These are phyloP conservation scores for Aphanocladium album DNA, from an alignment of 2,329 filamentous ascomycete species.

Conservation along the genomic window DNA sequence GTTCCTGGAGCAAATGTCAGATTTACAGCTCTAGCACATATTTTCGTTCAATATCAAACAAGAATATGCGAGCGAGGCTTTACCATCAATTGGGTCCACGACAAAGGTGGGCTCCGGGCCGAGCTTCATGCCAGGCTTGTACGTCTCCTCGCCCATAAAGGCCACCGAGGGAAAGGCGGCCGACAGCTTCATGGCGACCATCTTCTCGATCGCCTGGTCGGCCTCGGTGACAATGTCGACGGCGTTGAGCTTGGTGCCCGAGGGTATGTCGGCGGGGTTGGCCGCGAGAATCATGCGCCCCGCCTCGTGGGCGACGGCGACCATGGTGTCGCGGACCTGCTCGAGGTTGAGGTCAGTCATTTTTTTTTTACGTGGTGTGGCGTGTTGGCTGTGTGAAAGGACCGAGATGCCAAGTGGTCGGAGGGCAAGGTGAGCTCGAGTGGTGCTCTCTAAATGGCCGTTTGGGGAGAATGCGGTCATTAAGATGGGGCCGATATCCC, in stretches of 20 bases:
- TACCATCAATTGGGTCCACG: conserved; percentile 75
- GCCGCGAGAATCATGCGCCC: conserved; percentile 59
- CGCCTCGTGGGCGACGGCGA: conserved; percentile 57
- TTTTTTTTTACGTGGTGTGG: conserved; percentile 9
- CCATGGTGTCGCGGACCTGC: conserved; percentile 56
- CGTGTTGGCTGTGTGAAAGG: not conserved
- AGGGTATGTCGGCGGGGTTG: conserved; percentile 52
- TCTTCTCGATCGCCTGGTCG: conserved; percentile 60
- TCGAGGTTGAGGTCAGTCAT: conserved; percentile 57
- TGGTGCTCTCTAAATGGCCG: not conserved
- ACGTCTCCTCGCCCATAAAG: conserved; percentile 75
- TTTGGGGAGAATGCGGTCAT: not conserved
- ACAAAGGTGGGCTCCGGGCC: conserved; percentile 69
- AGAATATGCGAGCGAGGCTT: not conserved
- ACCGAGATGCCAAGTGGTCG: not conserved
- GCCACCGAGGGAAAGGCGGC: conserved; percentile 49
- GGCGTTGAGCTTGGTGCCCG: conserved; percentile 61
- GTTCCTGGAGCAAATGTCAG: conserved; percentile 34
- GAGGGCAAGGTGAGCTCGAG: too few relatives aligned
- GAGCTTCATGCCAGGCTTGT: conserved; percentile 59
- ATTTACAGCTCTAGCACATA: too few relatives aligned
- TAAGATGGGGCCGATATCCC: not conserved
- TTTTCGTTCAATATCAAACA: too few relatives aligned
- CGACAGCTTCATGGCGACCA: conserved; percentile 51
- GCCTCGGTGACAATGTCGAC: conserved; percentile 65